Conservation (phyloP, 2,329 filamentous ascomycete genomes). For the Graphilbum ipis-grandicollis region DNA sequence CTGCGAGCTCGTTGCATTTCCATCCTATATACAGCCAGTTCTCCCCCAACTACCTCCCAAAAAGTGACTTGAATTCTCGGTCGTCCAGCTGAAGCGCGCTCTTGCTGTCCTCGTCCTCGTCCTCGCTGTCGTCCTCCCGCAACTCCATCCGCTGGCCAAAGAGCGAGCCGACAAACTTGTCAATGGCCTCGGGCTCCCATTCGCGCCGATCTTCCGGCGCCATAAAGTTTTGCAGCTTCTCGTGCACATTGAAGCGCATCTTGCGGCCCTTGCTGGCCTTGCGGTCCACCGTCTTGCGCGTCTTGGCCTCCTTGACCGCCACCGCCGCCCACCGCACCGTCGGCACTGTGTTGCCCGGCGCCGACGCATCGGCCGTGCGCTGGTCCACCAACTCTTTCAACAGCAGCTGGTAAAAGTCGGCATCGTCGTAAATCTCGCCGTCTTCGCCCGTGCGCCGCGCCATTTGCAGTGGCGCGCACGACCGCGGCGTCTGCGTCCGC, state of each 20-base stretch:
- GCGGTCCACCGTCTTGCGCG: slow-evolving; percentile 72
- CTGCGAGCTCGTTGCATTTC: too few species aligned
- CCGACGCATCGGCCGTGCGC: slow-evolving; percentile 50
- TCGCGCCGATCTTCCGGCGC: slow-evolving; percentile 64
- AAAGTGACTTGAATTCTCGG: not conserved
- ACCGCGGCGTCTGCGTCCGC: slow-evolving; percentile 53
- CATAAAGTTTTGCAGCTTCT: slow-evolving; percentile 98
- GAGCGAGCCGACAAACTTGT: slow-evolving; percentile 58
- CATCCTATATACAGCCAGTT: too few species aligned
- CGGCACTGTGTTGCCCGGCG: slow-evolving; percentile 25
- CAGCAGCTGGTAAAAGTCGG: slow-evolving; percentile 83
- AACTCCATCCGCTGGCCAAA: slow-evolving; percentile 54
- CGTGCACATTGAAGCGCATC: slow-evolving; percentile 84
- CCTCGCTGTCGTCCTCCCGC: slow-evolving; percentile 36
- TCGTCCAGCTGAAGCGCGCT: slow-evolving; percentile 12
- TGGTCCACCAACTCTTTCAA: slow-evolving; percentile 89
- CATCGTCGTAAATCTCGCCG: slow-evolving; percentile 68
- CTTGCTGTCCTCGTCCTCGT: slow-evolving; percentile 27
- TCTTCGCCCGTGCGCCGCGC: slow-evolving; percentile 39
- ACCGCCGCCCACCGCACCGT: slow-evolving; percentile 50
- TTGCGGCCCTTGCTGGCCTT: slow-evolving; percentile 92
- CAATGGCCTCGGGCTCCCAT: slow-evolving; percentile 70
- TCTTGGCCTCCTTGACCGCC: slow-evolving; percentile 59
- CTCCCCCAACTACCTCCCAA: not conserved
- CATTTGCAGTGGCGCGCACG: slow-evolving; percentile 56